Percentiles rank a stretch among this genome's conserved stretches.
These are phyloP conservation scores for Monascus ruber DNA, from an alignment of 2,329 filamentous ascomycete species.

Conservation along the genomic window DNA sequence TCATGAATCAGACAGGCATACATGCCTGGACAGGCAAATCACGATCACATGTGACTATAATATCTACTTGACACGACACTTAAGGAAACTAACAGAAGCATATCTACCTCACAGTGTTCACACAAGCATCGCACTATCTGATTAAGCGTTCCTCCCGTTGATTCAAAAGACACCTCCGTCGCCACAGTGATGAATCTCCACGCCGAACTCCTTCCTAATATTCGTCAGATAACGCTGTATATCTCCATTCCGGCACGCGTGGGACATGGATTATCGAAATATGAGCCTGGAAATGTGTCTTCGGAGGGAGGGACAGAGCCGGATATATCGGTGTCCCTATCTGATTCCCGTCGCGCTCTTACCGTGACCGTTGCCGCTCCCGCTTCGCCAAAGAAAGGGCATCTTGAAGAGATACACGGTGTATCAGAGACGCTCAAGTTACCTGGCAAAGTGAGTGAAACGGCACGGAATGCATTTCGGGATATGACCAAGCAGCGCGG, in stretches of 20 bases:
- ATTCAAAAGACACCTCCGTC: neutral
- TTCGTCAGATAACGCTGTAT: constrained; percentile 48
- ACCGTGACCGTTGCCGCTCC: constrained; percentile 23
- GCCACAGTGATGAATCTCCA: constrained; percentile 35
- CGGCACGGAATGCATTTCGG: constrained; percentile 12
- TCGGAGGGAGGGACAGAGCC: constrained; percentile 6
- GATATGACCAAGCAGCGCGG: constrained; percentile 4
- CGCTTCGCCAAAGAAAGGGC: constrained; percentile 1
- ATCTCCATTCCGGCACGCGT: constrained; percentile 32
- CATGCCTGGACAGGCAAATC: neutral
- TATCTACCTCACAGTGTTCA: too few species aligned
- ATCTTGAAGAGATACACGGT: constrained; percentile 2
- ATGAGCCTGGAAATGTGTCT: neutral
- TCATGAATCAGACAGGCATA: neutral
- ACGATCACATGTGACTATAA: too few species aligned
- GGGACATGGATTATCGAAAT: neutral
- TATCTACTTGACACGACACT: too few species aligned
- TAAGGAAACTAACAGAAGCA: too few species aligned
- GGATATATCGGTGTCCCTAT: constrained; percentile 15
- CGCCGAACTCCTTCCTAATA: constrained; percentile 49
- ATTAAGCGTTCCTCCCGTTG: too few species aligned
- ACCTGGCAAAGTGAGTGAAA: constrained; percentile 28
- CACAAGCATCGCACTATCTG: too few species aligned
- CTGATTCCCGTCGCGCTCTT: constrained; percentile 23
- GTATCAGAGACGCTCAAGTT: constrained; percentile 35